A percentile compares a stretch with the other conserved stretches of the same genome.
phyloP scores from a whole-genome alignment of 495 filamentous ascomycete genomes.

The Amphirosellinia nigrospora region DNA sequence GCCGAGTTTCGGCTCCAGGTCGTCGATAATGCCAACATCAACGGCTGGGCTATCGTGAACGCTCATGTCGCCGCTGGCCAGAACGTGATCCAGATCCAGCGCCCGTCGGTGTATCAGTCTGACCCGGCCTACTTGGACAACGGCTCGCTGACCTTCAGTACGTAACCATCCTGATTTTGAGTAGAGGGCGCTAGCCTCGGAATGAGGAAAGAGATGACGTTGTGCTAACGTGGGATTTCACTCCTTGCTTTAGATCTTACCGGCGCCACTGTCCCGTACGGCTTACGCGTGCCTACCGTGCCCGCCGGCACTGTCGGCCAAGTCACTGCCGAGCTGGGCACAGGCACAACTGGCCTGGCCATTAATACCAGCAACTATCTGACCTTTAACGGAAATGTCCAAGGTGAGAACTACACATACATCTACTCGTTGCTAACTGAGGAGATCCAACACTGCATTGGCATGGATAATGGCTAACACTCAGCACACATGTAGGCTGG shows the following conservation, averaged over 20 bases:
- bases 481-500: slow-evolving; percentile 5
- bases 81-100: slow-evolving; percentile 23
- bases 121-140: slow-evolving; percentile 8
- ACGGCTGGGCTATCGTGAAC: slow-evolving; percentile 20
- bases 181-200: background rate
- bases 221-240: slow-evolving; percentile 3
- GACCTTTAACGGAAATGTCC: slow-evolving; percentile 9
- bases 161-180: background rate
- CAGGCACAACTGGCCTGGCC: slow-evolving; percentile 1
- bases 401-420: background rate
- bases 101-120: slow-evolving; percentile 10
- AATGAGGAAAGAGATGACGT: background rate
- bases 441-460: background rate
- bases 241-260: background rate
- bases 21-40: background rate
- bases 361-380: slow-evolving; percentile 4
- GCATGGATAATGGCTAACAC: background rate
- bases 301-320: background rate
- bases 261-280: background rate
- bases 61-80: slow-evolving; percentile 1
- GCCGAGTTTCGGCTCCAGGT: slow-evolving; percentile 11
- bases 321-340: slow-evolving; percentile 10
- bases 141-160: slow-evolving; percentile 14
- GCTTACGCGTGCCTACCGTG: slow-evolving; percentile 11
- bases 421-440: background rate